Evolutionary conservation across 1,139 yeast species (phyloP).

Genomic region (Saccharomycopsis hybrid): DNA sequence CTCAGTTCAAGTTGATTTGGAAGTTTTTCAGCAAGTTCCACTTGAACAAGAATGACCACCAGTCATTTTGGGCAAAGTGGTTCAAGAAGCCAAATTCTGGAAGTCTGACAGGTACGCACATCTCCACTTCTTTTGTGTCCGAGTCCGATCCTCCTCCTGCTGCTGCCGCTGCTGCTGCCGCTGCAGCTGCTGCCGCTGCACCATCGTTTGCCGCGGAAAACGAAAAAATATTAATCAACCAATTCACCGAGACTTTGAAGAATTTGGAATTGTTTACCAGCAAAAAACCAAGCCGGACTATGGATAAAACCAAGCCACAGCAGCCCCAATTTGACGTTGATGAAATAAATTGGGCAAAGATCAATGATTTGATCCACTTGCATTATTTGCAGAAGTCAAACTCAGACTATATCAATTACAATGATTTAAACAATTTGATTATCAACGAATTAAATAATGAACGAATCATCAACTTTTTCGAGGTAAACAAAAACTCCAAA

Average conservation of each 20-base stretch:
- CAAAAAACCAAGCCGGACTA: not conserved
- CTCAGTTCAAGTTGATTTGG: slow-evolving; percentile 51
- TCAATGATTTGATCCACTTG: slow-evolving; percentile 18
- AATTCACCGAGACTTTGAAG: slow-evolving; percentile 35
- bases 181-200: not conserved
- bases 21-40: slow-evolving; percentile 39
- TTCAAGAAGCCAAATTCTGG: slow-evolving; percentile 10
- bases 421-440: slow-evolving; percentile 15
- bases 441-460: slow-evolving; percentile 13
- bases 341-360: slow-evolving; percentile 22
- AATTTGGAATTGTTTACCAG: slow-evolving; percentile 14
- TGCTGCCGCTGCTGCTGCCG: slow-evolving; percentile 27
- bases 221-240: slow-evolving; percentile 29
- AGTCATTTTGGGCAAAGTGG: slow-evolving; percentile 1
- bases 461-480: slow-evolving; percentile 8
- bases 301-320: not conserved
- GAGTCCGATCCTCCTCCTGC: too few species aligned
- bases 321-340: not conserved
- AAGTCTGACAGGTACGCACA: not conserved
- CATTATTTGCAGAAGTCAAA: slow-evolving; percentile 25
- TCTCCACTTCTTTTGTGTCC: too few species aligned
- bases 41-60: slow-evolving; percentile 24
- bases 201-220: not conserved
- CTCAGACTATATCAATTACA: slow-evolving; percentile 6
- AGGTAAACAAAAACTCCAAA: slow-evolving; percentile 4